Percentiles rank a stretch among this genome's conserved stretches.
Conservation (phyloP, 306 rosid genomes). For the Canavalia ensiformis region DNA sequence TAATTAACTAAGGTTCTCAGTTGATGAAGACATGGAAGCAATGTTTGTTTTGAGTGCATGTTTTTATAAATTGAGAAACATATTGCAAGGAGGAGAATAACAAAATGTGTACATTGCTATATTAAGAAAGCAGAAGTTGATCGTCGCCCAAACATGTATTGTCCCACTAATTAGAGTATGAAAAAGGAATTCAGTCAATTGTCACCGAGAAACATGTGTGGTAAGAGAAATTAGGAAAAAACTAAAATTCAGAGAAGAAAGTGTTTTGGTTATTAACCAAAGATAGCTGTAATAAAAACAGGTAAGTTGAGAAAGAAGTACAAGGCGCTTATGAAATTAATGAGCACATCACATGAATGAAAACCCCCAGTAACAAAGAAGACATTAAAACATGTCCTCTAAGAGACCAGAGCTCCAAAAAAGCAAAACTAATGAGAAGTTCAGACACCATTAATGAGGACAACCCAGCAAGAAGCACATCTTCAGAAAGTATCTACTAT, state of each 20-base stretch:
- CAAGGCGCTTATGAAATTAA: conserved; percentile 38
- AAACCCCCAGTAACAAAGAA: conserved; percentile 24
- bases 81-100: background rate
- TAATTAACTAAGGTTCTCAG: conserved; percentile 7
- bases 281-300: conserved; percentile 45
- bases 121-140: conserved; percentile 49
- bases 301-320: conserved; percentile 35
- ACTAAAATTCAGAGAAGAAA: conserved; percentile 59
- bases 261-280: conserved; percentile 61
- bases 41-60: conserved; percentile 3
- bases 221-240: conserved; percentile 56
- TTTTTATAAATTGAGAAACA: conserved; percentile 15
- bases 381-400: conserved; percentile 20
- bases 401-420: conserved; percentile 35
- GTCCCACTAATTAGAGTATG: conserved; percentile 59
- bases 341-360: conserved; percentile 38
- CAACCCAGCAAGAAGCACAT: conserved; percentile 18
- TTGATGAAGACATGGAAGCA: conserved; percentile 19
- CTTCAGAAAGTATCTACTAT: background rate
- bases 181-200: conserved; percentile 42
- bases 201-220: conserved; percentile 40
- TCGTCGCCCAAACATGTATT: conserved; percentile 31
- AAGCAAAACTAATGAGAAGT: conserved; percentile 35
- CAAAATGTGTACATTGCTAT: conserved; percentile 35
- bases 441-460: conserved; percentile 44